These are phyloP conservation scores for Colletotrichum tropicale DNA, from an alignment of 2,329 filamentous ascomycete species.

Conservation along the genomic window DNA sequence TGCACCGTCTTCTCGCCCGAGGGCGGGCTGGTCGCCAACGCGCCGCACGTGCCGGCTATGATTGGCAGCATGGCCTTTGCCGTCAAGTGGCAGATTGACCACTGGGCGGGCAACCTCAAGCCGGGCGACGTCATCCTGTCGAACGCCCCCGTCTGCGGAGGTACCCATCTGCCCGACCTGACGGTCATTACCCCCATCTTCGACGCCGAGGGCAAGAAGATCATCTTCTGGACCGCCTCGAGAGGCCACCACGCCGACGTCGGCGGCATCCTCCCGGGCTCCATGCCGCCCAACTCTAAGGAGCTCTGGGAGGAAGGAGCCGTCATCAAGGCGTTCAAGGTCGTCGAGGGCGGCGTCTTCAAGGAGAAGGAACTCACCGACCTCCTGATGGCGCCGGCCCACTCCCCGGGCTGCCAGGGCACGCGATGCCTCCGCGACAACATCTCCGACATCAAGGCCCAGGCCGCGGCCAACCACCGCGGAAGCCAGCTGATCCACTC, in stretches of 20 bases:
- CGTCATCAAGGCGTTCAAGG: conserved; percentile 68
- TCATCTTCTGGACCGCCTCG: conserved; percentile 61
- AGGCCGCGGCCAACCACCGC: conserved; percentile 86
- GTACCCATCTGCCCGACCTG: conserved; percentile 43
- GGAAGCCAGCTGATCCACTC: conserved; percentile 77
- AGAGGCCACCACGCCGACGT: conserved; percentile 79
- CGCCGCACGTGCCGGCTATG: conserved; percentile 78
- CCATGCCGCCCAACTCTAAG: conserved; percentile 79
- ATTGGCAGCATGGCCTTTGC: conserved; percentile 82
- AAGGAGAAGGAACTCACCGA: conserved; percentile 78
- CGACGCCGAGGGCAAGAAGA: conserved; percentile 41
- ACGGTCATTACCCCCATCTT: conserved; percentile 41
- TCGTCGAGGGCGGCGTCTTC: conserved; percentile 79
- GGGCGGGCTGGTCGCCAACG: conserved; percentile 75
- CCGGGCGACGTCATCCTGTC: conserved; percentile 40
- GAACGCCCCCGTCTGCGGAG: conserved; percentile 36
- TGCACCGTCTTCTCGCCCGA: conserved; percentile 80
- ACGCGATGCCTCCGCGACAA: conserved; percentile 83
- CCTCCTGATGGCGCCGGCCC: conserved; percentile 73
- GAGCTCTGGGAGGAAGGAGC: conserved; percentile 70
- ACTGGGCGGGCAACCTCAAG: conserved; percentile 56
- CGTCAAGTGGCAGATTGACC: conserved; percentile 67
- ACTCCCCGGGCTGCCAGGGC: conserved; percentile 77
- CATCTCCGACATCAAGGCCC: conserved; percentile 84
- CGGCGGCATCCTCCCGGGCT: conserved; percentile 80